Base-by-base conservation (phyloP, 2,329 filamentous ascomycete species). In the Aspergillus thermomutatus region DNA sequence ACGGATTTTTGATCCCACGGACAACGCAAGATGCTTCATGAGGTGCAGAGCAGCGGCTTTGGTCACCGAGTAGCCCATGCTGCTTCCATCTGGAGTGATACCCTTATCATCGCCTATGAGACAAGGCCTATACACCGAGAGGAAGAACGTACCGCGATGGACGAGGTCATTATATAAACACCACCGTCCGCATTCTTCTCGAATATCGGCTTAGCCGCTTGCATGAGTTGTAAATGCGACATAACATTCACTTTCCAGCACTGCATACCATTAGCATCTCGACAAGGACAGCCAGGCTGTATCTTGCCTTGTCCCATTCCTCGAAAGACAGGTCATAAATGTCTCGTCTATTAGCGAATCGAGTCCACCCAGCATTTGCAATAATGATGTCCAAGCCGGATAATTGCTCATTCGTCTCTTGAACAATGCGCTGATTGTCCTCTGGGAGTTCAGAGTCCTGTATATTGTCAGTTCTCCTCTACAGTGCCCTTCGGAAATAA, bases 11-110 rank as follows among this genome's bases (percentile, higher is more conserved):
- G 79, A 77, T 0, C 83, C 84, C 10, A 46, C 43, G 5, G 43
- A 46, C 11, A 46, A 17, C 4, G 43, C 19, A 21, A 59, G 84
- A 77, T 82, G 81, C 65, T 83, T 83, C 72, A 83, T 83, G 37
- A 86, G 68, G 70, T 87, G 84, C 47, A 87, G 60, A 57, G 85
- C 83, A 1, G 88, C 88, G 0, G 88, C 81, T 69, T 91, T 91
- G 43, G 87, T 88, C 11, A 90, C 85, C 0, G 83, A 78, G 63
- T 91, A 91, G 1, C 88, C 82, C 60, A 87, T 68, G 3, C 82
- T 82, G 59, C 84, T 87, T 1, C 87, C 87, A 55, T 80, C 83
- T 0, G 83, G 80, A 63, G 80, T 84, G 3, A n/a, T 79, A 81
- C 43, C 43, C 43, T 46, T 17, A 23, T 21, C 8, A 11, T 43